Evolutionary conservation across 169 alveolate species (phyloP).

Genomic region (Pseudocohnilembus persalinus): DNA sequence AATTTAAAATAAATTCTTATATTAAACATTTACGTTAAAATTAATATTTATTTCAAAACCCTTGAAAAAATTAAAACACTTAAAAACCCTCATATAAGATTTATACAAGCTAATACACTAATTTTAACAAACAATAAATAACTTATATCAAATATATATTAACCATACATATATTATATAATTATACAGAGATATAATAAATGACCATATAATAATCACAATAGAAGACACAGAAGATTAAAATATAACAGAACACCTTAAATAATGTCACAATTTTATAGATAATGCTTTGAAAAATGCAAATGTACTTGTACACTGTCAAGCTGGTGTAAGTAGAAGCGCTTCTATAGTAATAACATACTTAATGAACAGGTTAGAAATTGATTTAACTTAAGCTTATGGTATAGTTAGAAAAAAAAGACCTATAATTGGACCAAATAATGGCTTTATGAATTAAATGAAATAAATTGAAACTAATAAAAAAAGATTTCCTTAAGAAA

Average conservation of each 20-base stretch:
- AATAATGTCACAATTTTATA: slow-evolving; percentile 31
- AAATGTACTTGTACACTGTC: slow-evolving; percentile 48
- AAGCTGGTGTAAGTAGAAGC: slow-evolving; percentile 45
- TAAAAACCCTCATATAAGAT: too few species aligned
- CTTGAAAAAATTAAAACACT: too few species aligned
- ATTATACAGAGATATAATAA: too few species aligned
- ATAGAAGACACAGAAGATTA: background rate
- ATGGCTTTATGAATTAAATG: background rate
- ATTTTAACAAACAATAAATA: too few species aligned
- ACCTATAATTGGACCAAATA: background rate
- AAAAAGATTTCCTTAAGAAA: too few species aligned
- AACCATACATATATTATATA: background rate
- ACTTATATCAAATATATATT: background rate
- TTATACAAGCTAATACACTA: too few species aligned
- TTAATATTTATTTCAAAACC: too few species aligned
- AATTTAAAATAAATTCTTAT: too few species aligned
- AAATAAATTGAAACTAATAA: background rate
- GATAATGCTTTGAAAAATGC: slow-evolving; percentile 14
- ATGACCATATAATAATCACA: background rate
- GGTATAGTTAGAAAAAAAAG: background rate
- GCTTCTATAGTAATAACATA: slow-evolving; percentile 48
- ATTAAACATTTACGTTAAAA: too few species aligned
- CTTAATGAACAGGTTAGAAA: slow-evolving; percentile 32
- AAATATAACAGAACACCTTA: slow-evolving; percentile 1
- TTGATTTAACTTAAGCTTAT: background rate